A percentile compares a stretch with the other conserved stretches of the same genome.
Conservation (phyloP, 257 asterid species). For the Forsythia suspensa region DNA sequence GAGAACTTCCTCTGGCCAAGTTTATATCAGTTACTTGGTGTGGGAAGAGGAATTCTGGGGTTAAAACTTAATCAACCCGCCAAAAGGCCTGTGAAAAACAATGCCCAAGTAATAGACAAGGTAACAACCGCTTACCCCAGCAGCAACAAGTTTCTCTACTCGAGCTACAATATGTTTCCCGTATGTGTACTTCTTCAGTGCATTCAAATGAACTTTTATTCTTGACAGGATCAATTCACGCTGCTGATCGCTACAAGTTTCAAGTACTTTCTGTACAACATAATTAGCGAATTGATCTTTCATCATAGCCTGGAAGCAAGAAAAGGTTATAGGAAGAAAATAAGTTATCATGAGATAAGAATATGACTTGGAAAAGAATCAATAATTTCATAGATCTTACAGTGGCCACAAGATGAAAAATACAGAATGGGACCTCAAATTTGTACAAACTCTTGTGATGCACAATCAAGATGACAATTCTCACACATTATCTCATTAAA, state of each 20-base stretch:
- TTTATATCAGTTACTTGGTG: not conserved
- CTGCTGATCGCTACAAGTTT: constrained; percentile 78
- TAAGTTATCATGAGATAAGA: constrained; percentile 7
- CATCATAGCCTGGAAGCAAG: constrained; percentile 71
- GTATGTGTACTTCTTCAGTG: constrained; percentile 77
- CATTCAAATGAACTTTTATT: constrained; percentile 74
- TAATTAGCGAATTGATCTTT: constrained; percentile 80
- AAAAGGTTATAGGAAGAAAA: not conserved
- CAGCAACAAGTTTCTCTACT: constrained; percentile 78
- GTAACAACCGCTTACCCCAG: constrained; percentile 55
- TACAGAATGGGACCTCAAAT: not conserved
- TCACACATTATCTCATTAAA: not conserved
- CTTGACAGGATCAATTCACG: constrained; percentile 75
- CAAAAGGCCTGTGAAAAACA: not conserved
- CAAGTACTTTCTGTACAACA: constrained; percentile 79
- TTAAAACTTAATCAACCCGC: not conserved
- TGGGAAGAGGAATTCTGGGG: not conserved
- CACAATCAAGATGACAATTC: not conserved
- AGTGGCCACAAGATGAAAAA: not conserved
- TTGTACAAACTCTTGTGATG: not conserved
- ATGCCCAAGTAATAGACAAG: not conserved
- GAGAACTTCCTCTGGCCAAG: not conserved
- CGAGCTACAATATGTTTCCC: constrained; percentile 87
- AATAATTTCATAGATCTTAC: not conserved
- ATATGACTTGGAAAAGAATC: not conserved